Evolutionary conservation across 2,329 filamentous ascomycete genomes (phyloP).

Genomic region (Clarireedia paspali): DNA sequence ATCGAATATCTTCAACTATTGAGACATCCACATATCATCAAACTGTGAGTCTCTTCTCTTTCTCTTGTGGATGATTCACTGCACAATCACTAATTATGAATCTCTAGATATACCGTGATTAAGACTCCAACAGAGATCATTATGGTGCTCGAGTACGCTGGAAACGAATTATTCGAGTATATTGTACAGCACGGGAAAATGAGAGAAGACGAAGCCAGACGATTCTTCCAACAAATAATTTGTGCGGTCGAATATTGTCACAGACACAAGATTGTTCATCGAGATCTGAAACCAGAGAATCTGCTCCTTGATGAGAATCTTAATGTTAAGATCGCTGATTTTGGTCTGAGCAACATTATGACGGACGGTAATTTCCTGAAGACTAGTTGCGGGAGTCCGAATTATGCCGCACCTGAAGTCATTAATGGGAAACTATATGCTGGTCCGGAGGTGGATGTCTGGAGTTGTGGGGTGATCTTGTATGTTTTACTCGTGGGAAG

Average conservation of each 20-base stretch:
- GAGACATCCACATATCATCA: constrained; percentile 97
- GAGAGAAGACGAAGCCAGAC: constrained; percentile 83
- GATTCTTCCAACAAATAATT: constrained; percentile 98
- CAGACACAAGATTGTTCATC: constrained; percentile 96
- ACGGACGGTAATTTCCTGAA: constrained; percentile 98
- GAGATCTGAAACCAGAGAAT: constrained; percentile 45
- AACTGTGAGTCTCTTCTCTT: constrained; percentile 56
- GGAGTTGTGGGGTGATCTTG: constrained; percentile 91
- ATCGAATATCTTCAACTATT: constrained; percentile 96
- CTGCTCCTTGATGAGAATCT: constrained; percentile 88
- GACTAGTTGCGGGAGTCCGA: constrained; percentile 95
- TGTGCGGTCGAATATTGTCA: constrained; percentile 99
- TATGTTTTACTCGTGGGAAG: constrained; percentile 76
- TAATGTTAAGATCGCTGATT: constrained; percentile 99
- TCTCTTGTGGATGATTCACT: neutral
- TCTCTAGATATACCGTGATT: constrained; percentile 80
- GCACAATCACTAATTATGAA: constrained; percentile 20
- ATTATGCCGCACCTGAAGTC: constrained; percentile 96
- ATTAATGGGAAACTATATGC: constrained; percentile 97
- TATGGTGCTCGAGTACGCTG: constrained; percentile 98
- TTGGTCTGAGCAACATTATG: constrained; percentile 99
- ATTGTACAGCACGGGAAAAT: constrained; percentile 91
- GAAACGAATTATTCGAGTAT: constrained; percentile 95
- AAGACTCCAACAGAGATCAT: constrained; percentile 92
- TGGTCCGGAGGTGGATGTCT: constrained; percentile 95